phyloP scores from a whole-genome alignment of 2,329 filamentous ascomycete species.

The Xylaria arbuscula region DNA sequence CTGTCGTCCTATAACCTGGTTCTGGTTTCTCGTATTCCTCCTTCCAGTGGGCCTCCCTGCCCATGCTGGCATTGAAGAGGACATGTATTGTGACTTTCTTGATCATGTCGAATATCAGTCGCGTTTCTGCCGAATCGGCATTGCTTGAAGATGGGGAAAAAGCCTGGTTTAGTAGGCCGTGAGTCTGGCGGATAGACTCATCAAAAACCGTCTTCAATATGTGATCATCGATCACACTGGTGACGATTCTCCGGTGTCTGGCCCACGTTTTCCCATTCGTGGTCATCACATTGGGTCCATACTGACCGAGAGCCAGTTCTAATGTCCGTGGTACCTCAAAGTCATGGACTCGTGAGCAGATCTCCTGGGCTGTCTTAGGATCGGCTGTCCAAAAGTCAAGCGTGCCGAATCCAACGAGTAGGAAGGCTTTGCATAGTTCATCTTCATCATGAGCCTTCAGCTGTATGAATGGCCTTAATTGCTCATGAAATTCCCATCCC shows the following conservation, averaged over 20 bases:
- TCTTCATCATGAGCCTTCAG: background rate
- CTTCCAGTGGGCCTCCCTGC: background rate
- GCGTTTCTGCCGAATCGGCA: background rate
- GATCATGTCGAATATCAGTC: slow-evolving; percentile 14
- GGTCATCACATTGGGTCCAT: slow-evolving; percentile 17
- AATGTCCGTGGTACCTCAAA: slow-evolving; percentile 14
- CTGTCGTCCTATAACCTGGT: slow-evolving; percentile 12
- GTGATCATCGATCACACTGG: slow-evolving; percentile 14
- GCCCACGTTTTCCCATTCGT: slow-evolving; percentile 12
- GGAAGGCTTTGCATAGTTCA: slow-evolving; percentile 15
- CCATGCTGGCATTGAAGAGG: slow-evolving; percentile 8
- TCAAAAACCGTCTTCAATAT: slow-evolving; percentile 10
- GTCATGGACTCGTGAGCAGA: slow-evolving; percentile 12
- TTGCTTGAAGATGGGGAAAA: slow-evolving; percentile 2
- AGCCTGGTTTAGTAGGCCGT: background rate
- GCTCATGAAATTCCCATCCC: slow-evolving; percentile 14
- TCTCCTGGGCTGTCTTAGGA: slow-evolving; percentile 11
- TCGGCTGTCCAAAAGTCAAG: slow-evolving; percentile 17
- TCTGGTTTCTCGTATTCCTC: slow-evolving; percentile 5
- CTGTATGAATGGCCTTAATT: slow-evolving; percentile 11
- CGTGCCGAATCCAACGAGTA: slow-evolving; percentile 8
- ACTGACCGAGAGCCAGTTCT: slow-evolving; percentile 6
- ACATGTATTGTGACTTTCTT: slow-evolving; percentile 16
- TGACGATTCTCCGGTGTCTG: slow-evolving; percentile 14
- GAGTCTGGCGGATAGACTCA: slow-evolving; percentile 5